A percentile compares a stretch with the other conserved stretches of the same genome.
These are phyloP conservation scores for Albatrellus ellisii DNA, from an alignment of 768 basidiomycete genomes.

Conservation along the genomic window DNA sequence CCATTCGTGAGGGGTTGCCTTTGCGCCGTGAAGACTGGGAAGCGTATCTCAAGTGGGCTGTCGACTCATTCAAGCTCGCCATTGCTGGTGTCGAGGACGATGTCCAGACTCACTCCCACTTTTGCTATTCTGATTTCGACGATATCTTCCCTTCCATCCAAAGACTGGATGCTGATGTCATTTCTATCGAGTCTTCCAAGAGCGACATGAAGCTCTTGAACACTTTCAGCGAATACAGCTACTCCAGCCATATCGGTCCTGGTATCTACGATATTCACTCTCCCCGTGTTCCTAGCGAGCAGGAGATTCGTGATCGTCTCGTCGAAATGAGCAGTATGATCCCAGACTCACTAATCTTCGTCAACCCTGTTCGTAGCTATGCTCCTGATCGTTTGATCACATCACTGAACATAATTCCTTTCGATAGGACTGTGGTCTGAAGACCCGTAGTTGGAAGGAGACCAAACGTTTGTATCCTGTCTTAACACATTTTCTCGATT, in stretches of 20 bases:
- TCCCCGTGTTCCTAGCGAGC: constrained; percentile 86
- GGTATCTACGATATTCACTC: constrained; percentile 99
- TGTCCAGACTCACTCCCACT: constrained; percentile 97
- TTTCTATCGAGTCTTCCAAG: constrained; percentile 98
- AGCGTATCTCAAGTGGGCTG: constrained; percentile 93
- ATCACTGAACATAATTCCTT: constrained; percentile 6
- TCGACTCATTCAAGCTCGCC: constrained; percentile 96
- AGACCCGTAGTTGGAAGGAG: constrained; percentile 98
- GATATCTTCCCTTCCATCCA: constrained; percentile 98
- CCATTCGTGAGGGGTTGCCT: constrained; percentile 97
- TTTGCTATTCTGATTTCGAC: constrained; percentile 98
- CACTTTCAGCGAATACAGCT: constrained; percentile 90
- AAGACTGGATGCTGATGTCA: constrained; percentile 94
- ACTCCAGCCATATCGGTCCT: constrained; percentile 95
- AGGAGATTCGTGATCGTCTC: constrained; percentile 93
- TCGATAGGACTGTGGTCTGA: constrained; percentile 81
- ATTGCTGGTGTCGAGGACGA: constrained; percentile 91
- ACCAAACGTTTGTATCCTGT: constrained; percentile 50
- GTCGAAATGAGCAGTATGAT: constrained; percentile 74
- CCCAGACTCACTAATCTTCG: constrained; percentile 67
- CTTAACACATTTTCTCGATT: neutral
- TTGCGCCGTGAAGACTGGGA: constrained; percentile 96
- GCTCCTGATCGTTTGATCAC: neutral
- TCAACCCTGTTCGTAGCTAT: constrained; percentile 61
- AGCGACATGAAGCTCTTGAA: constrained; percentile 94